Evolutionary conservation across 805 yeast genomes (phyloP), one percentile per base, ranked within the genome.

Genomic region (Kurtzmaniella fragi): DNA sequence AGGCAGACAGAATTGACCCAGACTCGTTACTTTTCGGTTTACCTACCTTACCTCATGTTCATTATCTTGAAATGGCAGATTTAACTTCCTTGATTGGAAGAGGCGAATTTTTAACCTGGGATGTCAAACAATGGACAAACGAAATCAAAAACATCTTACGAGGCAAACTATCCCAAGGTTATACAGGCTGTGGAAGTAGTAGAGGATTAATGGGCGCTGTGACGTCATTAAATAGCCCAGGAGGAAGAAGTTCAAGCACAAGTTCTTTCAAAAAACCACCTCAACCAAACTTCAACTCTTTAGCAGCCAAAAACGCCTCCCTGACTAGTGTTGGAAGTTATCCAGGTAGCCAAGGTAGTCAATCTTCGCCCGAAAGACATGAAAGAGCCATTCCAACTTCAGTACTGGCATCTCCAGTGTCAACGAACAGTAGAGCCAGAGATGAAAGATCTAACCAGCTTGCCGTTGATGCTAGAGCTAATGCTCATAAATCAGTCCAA

Each of bases 141-240:
- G 57, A 57, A 31, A 51, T 68, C 26, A 61, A 59, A 38, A 26
- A 38, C 2, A 43, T 68, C 17, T 49, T 68, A 48, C 57, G 54
- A 41, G 50, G 56, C 27, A 68, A 67, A 43, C 50, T 68, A 40
- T 65, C 59, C 26, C 52, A 55, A 41, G 74, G 91, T 6, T 84
- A 83, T 54, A 76, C 76, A 16, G 93, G 95, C 5, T 82, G 88
- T 59, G 91, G 91, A n/a, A 77, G 83, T 25, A 57, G 71, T 12
- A 71, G 80, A 39, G 86, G 86, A 11, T 53, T 80, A 15, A 68
- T 68, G 3, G 84, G 84, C 27, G 84, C 85, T 0, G 53, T 80
- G 2, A 66, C 58, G 35, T 73, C 82, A 1, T 75, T 81, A 32
- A 72, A 65, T 39, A 59, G 64, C 42, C 69, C 70, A 0, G 48